phyloP scores from a whole-genome alignment of 768 basidiomycete genomes.

The Glaciozyma martinii region DNA sequence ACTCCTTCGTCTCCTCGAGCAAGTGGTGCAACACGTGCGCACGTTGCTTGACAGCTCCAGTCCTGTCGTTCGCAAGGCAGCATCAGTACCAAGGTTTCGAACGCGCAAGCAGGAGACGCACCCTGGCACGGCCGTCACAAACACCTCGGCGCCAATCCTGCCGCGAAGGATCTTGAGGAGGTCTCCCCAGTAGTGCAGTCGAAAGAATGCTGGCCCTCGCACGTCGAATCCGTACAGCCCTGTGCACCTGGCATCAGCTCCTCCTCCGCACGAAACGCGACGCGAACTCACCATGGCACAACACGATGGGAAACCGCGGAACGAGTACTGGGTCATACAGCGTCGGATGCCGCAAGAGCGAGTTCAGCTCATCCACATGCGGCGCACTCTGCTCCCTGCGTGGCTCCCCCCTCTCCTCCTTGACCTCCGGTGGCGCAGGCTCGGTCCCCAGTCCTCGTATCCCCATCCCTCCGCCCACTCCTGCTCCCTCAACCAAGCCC shows the following conservation, averaged over 20 bases:
- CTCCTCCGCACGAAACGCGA: background rate
- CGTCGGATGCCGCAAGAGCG: conserved; percentile 61
- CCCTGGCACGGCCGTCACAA: conserved; percentile 91
- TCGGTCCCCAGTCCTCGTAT: background rate
- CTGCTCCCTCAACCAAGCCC: background rate
- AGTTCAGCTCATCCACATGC: conserved; percentile 19
- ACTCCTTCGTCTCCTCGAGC: conserved; percentile 53
- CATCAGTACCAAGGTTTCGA: background rate
- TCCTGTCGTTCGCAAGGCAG: conserved; percentile 46
- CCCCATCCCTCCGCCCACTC: background rate
- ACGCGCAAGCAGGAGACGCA: conserved; percentile 41
- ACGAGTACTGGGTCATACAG: conserved; percentile 67
- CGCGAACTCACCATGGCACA: conserved; percentile 76
- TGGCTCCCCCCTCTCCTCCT: background rate
- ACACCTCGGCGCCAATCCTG: conserved; percentile 82
- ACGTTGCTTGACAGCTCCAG: conserved; percentile 76
- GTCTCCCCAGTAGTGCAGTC: conserved; percentile 86
- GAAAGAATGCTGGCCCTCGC: conserved; percentile 19
- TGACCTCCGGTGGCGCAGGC: background rate
- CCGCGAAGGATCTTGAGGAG: conserved; percentile 69
- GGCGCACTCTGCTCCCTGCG: background rate
- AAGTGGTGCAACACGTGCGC: conserved; percentile 65
- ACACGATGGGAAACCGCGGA: conserved; percentile 80
- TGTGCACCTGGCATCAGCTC: background rate
- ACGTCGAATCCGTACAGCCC: conserved; percentile 94